Conservation (phyloP, 2,329 filamentous ascomycete genomes). For the Verticillium nubilum region DNA sequence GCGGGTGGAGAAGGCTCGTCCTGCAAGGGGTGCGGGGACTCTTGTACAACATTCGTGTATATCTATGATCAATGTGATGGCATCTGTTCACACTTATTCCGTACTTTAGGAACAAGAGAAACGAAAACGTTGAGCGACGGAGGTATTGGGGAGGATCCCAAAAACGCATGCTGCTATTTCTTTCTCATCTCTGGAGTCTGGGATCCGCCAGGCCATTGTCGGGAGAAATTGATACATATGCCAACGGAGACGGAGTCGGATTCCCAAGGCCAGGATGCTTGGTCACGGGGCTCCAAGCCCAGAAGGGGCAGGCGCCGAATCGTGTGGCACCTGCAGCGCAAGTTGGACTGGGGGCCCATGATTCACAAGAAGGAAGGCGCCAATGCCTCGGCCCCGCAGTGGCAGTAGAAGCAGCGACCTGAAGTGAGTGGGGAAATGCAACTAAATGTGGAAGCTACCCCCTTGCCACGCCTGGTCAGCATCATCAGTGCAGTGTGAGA, state of each 20-base stretch:
- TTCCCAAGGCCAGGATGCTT: neutral
- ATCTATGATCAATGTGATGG: neutral
- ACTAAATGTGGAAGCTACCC: no score
- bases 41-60: slow-evolving; percentile 1
- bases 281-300: neutral
- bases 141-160: neutral
- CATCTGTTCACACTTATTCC: neutral
- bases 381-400: neutral
- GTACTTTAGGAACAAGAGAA: no score
- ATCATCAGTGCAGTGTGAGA: no score
- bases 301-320: neutral
- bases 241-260: neutral
- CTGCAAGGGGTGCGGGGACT: neutral
- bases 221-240: neutral
- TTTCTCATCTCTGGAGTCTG: no score
- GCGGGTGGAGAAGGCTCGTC: neutral
- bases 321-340: no score
- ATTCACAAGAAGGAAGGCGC: no score
- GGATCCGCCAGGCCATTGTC: no score
- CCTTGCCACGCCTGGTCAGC: no score
- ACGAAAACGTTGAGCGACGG: neutral
- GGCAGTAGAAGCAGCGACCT: neutral
- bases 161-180: no score
- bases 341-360: no score
- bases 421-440: neutral